Conservation (phyloP, 2,329 filamentous ascomycete species). For the Arthroderma sp. region DNA sequence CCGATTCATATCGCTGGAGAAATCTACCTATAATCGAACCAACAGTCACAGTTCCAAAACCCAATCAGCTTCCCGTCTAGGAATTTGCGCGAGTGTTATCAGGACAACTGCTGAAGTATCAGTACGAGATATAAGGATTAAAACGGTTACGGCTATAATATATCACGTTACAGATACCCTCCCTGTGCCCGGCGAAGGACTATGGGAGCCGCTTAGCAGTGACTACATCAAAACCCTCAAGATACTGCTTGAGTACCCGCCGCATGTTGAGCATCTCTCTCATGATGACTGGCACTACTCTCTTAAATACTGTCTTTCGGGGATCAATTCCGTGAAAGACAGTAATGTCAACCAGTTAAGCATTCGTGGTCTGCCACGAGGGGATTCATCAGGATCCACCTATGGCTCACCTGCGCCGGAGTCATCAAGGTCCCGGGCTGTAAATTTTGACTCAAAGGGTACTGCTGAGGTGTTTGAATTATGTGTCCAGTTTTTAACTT, state of each 20-base stretch:
- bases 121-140: conserved; percentile 53
- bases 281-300: conserved; percentile 54
- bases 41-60: conserved; percentile 40
- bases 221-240: conserved; percentile 69
- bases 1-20: conserved; percentile 56
- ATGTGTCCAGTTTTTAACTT: conserved; percentile 52
- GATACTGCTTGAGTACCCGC: conserved; percentile 55
- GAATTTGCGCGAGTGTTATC: conserved; percentile 56
- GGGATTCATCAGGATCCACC: conserved; percentile 17
- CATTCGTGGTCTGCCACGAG: conserved; percentile 18
- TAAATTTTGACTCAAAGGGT: conserved; percentile 13
- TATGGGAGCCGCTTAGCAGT: conserved; percentile 55
- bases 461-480: conserved; percentile 46
- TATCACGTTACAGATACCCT: conserved; percentile 71
- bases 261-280: conserved; percentile 69
- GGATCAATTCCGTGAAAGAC: conserved; percentile 32
- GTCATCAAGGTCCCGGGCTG: conserved; percentile 9
- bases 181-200: conserved; percentile 45
- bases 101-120: conserved; percentile 60
- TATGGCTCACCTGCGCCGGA: conserved; percentile 20
- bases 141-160: conserved; percentile 65
- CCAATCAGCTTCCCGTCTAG: conserved; percentile 45
- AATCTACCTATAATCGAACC: conserved; percentile 46
- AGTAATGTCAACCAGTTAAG: conserved; percentile 19
- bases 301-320: conserved; percentile 55